Conservation (phyloP, 176 grass and related monocot species). For the Rhynchospora breviuscula region DNA sequence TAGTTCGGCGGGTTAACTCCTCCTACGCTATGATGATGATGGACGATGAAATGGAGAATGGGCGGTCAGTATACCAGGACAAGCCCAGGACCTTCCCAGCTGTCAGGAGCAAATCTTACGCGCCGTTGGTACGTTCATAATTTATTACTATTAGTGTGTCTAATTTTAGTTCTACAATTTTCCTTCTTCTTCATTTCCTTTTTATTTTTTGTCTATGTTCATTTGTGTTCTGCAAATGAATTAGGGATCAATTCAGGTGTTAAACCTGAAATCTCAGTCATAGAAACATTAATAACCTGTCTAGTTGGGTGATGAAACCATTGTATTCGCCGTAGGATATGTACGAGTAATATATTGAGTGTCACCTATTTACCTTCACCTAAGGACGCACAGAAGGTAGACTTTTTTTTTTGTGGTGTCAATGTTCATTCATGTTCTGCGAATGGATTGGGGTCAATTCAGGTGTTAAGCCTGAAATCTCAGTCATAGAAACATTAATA, state of each 20-base stretch:
- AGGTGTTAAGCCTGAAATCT: neutral
- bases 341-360: neutral
- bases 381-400: neutral
- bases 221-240: neutral
- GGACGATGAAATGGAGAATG: conserved; percentile 84
- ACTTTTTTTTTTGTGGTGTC: neutral
- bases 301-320: neutral
- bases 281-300: neutral
- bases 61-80: conserved; percentile 47
- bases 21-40: conserved; percentile 62
- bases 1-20: conserved; percentile 56
- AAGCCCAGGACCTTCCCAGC: conserved; percentile 72
- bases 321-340: neutral
- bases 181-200: neutral
- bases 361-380: neutral
- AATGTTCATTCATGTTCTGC: neutral
- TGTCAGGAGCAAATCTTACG: conserved; percentile 76
- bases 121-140: conserved; percentile 47
- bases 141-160: conserved; percentile 7
- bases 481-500: neutral
- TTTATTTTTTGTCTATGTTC: neutral
- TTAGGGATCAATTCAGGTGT: neutral
- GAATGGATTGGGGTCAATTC: neutral
- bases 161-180: conserved; percentile 7
- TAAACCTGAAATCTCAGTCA: neutral